Base-by-base conservation (phyloP, 1,284 basidiomycete genomes). In the Apiotrichum veenhuisii region DNA sequence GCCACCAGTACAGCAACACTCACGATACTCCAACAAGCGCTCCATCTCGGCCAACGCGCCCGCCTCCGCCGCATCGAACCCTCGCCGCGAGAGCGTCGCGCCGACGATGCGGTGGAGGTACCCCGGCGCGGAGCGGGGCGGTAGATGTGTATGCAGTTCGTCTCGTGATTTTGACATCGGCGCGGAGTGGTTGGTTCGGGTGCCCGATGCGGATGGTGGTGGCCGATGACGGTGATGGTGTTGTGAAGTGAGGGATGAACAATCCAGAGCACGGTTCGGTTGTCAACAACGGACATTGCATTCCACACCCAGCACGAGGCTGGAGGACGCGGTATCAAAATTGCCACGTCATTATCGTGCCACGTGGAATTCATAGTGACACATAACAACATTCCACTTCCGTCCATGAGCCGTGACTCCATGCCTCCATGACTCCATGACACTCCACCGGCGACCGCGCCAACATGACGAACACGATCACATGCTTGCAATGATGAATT, bases 1-100 rank as follows among this genome's bases (percentile, higher is more conserved):
- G n/a, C n/a, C n/a, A n/a, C n/a, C n/a, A n/a, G 22, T 18, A 36
- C 15, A 25, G 1, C n/a, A 12, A 41, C n/a, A 70, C 73, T 62
- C 50, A 75, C 73, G 72, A 22, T 58, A 55, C 49, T 73, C 70
- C 0, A 75, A 52, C 48, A 74, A 41, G 26, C 70, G 49, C 51
- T 74, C 73, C 45, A 74, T 70, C 59, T 75, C 73, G 1, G 61
- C 56, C 2, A 75, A 43, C 7, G 70, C 72, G 10, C 73, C 73
- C 11, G 71, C 69, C 61, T 75, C 72, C 2, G 70, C 72, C 5
- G 63, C 68, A 22, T 73, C 67, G 33, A 73, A 72, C 1, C 73
- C 73, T 22, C 55, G 56, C 18, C 67, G 63, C 15, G 62, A 55
- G 14, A 73, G 50, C 11, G 69, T 58, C 8, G 45, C 26, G 23